Evolutionary conservation across 1,284 basidiomycete genomes (phyloP), one percentile per base, ranked within the genome.

Genomic region (Paramarasmius palmivorus): DNA sequence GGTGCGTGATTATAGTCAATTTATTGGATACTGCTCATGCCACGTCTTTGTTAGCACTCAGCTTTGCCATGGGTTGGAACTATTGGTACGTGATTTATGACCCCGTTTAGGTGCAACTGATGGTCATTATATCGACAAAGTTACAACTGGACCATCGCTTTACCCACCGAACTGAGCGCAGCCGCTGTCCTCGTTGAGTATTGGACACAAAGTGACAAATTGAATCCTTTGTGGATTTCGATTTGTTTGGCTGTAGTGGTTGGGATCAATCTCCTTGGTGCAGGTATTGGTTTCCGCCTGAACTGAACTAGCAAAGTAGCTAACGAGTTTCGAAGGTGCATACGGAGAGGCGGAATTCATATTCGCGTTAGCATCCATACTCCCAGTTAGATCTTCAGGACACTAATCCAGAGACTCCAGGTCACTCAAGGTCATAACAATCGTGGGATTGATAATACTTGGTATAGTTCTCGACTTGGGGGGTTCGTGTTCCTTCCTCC

Each of bases 11-110:
- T n/a, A n/a, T n/a, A n/a, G n/a, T 32, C 29, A 12, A 32, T 6
- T 32, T 12, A n/a, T 8, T 38, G 14, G 41, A 93, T 92, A 15
- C 65, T 86, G 93, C 23, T 84, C 22, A 20, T 15, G 14, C n/a
- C 5, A 92, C 63, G 85, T 32, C 12, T 32, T 32, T 6, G 6
- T 32, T 87, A 4, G 87, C 91, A 2, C 77, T 93, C 56, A 86
- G 86, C 1, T 93, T 93, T 63, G 81, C 90, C 12, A 84, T 90
- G 83, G 90, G 90, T 9, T 93, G 88, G 87, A 86, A 90, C 63
- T 92, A 91, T 32, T 32, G 29, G 29, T 32, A 12, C 6, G 29
- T 32, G 12, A 6, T 32, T 12, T 32, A 6, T 32, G 29, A 32
- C 7, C 29, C 29, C 4, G 10, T 26, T n/a, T 4, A 8, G 8